Conservation (phyloP, 768 basidiomycete genomes). For the Russula dissimulans region DNA sequence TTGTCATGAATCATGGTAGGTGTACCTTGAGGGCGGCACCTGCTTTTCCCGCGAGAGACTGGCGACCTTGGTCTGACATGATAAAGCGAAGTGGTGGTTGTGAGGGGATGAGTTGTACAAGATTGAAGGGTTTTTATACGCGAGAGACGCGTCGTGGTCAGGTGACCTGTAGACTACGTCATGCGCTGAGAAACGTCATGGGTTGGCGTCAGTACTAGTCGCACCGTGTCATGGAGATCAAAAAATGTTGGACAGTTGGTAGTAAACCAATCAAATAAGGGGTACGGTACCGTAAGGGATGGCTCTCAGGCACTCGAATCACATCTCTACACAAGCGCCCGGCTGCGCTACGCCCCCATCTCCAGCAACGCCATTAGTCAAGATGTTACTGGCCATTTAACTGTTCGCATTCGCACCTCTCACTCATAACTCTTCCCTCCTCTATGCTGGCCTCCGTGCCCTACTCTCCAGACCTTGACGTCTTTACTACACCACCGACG, state of each 20-base stretch:
- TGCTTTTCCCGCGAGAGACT: conserved; percentile 31
- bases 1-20: not conserved
- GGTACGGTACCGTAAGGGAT: too few relatives aligned
- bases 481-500: conserved; percentile 37
- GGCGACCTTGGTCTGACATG: conserved; percentile 30
- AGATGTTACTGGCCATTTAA: too few relatives aligned
- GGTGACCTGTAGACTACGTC: not conserved
- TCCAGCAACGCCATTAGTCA: too few relatives aligned
- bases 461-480: conserved; percentile 29
- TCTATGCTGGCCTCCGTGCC: conserved; percentile 2
- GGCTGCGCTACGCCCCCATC: too few relatives aligned
- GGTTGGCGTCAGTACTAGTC: too few relatives aligned
- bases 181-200: not conserved
- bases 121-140: not conserved
- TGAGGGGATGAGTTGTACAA: too few relatives aligned
- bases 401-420: not conserved
- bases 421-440: not conserved
- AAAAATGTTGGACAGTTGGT: too few relatives aligned
- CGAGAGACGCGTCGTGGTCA: not conserved
- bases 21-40: conserved; percentile 27
- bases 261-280: too few relatives aligned
- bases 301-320: too few relatives aligned
- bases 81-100: not conserved
- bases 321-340: too few relatives aligned
- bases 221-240: too few relatives aligned